phyloP scores from a whole-genome alignment of 306 rosid species.

The Trifolium dubium region DNA sequence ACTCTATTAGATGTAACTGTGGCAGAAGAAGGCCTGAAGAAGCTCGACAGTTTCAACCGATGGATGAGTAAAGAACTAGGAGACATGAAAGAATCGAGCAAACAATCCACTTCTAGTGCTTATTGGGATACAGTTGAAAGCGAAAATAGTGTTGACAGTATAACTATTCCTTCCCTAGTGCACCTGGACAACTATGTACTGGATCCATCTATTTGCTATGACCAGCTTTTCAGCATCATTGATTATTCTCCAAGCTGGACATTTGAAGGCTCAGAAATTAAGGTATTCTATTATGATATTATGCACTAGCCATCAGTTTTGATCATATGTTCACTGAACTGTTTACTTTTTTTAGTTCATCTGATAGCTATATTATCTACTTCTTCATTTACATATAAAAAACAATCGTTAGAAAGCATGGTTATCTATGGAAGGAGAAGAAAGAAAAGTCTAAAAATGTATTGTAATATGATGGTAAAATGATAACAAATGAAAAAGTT shows the following conservation, averaged over 20 bases:
- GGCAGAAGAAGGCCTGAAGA: slow-evolving; percentile 63
- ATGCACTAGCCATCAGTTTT: slow-evolving; percentile 23
- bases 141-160: slow-evolving; percentile 56
- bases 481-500: not conserved
- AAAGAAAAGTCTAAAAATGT: not conserved
- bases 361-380: slow-evolving; percentile 21
- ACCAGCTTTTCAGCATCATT: slow-evolving; percentile 80
- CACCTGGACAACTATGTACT: slow-evolving; percentile 60
- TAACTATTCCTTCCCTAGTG: slow-evolving; percentile 57
- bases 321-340: slow-evolving; percentile 29
- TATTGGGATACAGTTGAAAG: slow-evolving; percentile 74
- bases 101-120: slow-evolving; percentile 58
- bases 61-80: slow-evolving; percentile 88
- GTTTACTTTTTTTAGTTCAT: slow-evolving; percentile 13
- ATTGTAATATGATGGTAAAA: not conserved
- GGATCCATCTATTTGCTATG: slow-evolving; percentile 76
- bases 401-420: not conserved
- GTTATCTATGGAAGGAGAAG: not conserved
- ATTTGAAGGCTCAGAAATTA: slow-evolving; percentile 63
- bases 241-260: slow-evolving; percentile 90
- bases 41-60: slow-evolving; percentile 80
- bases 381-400: slow-evolving; percentile 17
- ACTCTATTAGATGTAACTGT: slow-evolving; percentile 52
- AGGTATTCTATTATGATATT: slow-evolving; percentile 58
- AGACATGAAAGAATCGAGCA: slow-evolving; percentile 69